These are phyloP conservation scores for Thermochaetoides dissita DNA, from an alignment of 2,329 filamentous ascomycete species.

Conservation along the genomic window DNA sequence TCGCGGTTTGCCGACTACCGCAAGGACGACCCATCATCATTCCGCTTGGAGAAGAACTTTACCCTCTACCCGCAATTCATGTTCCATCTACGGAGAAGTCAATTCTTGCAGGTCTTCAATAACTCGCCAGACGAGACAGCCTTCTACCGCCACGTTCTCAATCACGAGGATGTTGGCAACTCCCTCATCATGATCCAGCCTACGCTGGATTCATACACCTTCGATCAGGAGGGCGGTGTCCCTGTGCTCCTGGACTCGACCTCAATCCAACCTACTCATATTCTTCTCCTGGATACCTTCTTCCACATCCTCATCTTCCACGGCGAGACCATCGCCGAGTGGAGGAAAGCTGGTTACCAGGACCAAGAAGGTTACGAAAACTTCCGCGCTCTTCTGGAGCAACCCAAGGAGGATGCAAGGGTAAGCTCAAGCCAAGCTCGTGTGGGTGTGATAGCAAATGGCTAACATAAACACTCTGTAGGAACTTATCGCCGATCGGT, in stretches of 20 bases:
- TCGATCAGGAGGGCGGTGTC: constrained; percentile 83
- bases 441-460: too few species aligned
- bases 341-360: constrained; percentile 95
- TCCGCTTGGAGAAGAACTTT: constrained; percentile 96
- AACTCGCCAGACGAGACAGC: constrained; percentile 98
- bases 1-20: constrained; percentile 95
- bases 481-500: constrained; percentile 94
- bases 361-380: constrained; percentile 98
- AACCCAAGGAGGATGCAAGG: constrained; percentile 91
- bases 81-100: constrained; percentile 94
- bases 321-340: constrained; percentile 92
- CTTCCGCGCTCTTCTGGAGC: constrained; percentile 73
- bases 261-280: constrained; percentile 86
- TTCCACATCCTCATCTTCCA: constrained; percentile 99
- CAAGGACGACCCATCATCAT: constrained; percentile 95
- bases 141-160: constrained; percentile 94
- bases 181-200: constrained; percentile 98
- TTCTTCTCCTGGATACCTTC: constrained; percentile 91
- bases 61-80: constrained; percentile 98
- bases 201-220: constrained; percentile 90
- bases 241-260: constrained; percentile 94
- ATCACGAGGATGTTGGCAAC: constrained; percentile 94
- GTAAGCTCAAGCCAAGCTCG: constrained; percentile 35
- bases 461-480: constrained; percentile 22
- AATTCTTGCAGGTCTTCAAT: constrained; percentile 98